These are phyloP conservation scores for Basidiobolus meristosporus DNA, from an alignment of 371 early-diverging fungal genomes.

Conservation along the genomic window DNA sequence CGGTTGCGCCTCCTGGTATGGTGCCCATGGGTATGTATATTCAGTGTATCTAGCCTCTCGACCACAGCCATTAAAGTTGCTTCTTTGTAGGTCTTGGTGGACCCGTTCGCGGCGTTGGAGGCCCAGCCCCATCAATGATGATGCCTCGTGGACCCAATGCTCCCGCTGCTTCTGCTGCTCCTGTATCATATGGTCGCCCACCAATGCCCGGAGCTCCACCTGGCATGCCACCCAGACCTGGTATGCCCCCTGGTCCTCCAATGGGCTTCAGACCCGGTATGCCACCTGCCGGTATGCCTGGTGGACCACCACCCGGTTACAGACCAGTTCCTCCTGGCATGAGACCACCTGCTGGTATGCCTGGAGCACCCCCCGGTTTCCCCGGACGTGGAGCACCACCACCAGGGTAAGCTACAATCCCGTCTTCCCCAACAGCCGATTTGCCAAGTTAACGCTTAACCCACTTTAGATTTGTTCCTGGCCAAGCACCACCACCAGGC, in stretches of 20 bases:
- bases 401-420: constrained; percentile 4
- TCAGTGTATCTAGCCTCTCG: neutral
- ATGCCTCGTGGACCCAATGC: constrained; percentile 23
- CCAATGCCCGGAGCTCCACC: constrained; percentile 19
- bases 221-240: constrained; percentile 21
- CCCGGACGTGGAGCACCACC: constrained; percentile 8
- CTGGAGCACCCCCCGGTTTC: constrained; percentile 6
- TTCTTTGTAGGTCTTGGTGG: constrained; percentile 46
- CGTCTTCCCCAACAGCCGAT: neutral
- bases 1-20: constrained; percentile 39
- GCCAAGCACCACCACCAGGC: constrained; percentile 12
- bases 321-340: constrained; percentile 27
- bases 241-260: constrained; percentile 19
- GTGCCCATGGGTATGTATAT: constrained; percentile 7
- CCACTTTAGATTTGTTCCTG: neutral
- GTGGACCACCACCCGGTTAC: constrained; percentile 10
- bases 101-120: constrained; percentile 84
- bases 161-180: constrained; percentile 27
- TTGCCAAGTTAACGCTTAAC: neutral
- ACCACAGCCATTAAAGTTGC: neutral
- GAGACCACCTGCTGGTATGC: constrained; percentile 18
- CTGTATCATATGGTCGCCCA: constrained; percentile 55
- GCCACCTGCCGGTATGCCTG: constrained; percentile 11
- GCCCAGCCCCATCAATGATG: constrained; percentile 73
- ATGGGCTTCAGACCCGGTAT: constrained; percentile 43